Percentiles rank a stretch among this genome's conserved stretches.
These are phyloP conservation scores for Kodamaea sp. DNA, from an alignment of 1,139 yeast genomes.

Conservation along the genomic window DNA sequence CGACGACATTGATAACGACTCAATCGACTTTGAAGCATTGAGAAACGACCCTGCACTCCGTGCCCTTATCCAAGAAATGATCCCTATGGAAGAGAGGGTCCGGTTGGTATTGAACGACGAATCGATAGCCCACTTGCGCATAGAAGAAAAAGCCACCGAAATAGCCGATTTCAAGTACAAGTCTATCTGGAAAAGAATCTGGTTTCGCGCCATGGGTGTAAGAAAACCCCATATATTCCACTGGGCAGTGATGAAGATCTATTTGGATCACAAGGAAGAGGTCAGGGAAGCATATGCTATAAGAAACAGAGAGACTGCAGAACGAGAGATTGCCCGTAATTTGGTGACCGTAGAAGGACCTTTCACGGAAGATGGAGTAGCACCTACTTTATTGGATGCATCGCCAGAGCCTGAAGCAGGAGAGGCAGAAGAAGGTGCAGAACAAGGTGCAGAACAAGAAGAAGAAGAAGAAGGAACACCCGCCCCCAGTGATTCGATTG, in stretches of 20 bases:
- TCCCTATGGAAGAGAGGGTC: constrained; percentile 44
- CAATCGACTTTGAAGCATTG: constrained; percentile 43
- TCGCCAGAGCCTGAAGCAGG: background rate
- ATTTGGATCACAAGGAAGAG: constrained; percentile 17
- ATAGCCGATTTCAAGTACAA: constrained; percentile 38
- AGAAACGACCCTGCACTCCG: constrained; percentile 42
- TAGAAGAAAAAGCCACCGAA: constrained; percentile 47
- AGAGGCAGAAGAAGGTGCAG: constrained; percentile 1
- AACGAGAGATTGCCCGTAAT: too few species aligned
- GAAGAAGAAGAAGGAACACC: background rate
- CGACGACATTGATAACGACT: constrained; percentile 27
- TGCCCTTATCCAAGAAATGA: constrained; percentile 41
- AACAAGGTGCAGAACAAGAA: constrained; percentile 1
- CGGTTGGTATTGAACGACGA: constrained; percentile 34
- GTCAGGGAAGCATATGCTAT: background rate
- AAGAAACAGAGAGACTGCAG: too few species aligned
- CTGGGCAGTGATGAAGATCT: constrained; percentile 50
- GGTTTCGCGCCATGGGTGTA: constrained; percentile 62
- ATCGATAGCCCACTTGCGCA: constrained; percentile 25
- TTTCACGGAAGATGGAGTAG: background rate
- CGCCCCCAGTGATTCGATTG: too few species aligned
- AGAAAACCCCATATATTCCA: constrained; percentile 46
- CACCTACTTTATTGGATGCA: background rate
- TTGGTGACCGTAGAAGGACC: background rate
- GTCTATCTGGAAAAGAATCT: constrained; percentile 29